These are phyloP conservation scores for Mallotus repandus DNA, from an alignment of 441 rosid species.

Conservation along the genomic window DNA sequence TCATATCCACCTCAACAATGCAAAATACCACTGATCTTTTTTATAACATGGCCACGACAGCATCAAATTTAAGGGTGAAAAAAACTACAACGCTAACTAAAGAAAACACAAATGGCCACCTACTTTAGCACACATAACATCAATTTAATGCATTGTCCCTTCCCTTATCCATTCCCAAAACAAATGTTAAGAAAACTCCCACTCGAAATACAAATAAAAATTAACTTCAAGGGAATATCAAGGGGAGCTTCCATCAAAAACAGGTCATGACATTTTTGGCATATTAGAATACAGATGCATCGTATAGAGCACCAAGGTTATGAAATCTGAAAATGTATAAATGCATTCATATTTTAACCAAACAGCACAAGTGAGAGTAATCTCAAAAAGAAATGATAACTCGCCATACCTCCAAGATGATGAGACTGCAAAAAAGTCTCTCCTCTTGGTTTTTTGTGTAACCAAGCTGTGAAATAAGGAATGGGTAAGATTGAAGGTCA, in stretches of 20 bases:
- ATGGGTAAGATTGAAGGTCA: constrained; percentile 2
- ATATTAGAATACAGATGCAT: neutral
- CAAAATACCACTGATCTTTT: neutral
- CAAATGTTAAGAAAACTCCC: neutral
- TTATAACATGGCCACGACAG: neutral
- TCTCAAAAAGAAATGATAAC: neutral
- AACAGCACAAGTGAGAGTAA: neutral
- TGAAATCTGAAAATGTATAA: neutral
- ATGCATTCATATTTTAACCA: neutral
- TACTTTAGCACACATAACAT: neutral
- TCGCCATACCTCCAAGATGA: constrained; percentile 73
- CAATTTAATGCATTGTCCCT: neutral
- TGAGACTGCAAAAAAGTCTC: constrained; percentile 82
- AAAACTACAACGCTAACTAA: neutral
- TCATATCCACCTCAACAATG: neutral
- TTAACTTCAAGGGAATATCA: no score
- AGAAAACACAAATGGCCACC: neutral
- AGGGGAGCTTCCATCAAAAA: neutral
- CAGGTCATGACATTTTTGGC: neutral
- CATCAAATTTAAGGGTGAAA: neutral
- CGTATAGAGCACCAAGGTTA: neutral
- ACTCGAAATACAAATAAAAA: neutral
- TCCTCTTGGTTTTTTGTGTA: constrained; percentile 97
- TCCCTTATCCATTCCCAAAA: neutral
- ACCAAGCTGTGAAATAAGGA: constrained; percentile 65